phyloP scores from a whole-genome alignment of 306 rosid genomes.

The Mimosa pudica region DNA sequence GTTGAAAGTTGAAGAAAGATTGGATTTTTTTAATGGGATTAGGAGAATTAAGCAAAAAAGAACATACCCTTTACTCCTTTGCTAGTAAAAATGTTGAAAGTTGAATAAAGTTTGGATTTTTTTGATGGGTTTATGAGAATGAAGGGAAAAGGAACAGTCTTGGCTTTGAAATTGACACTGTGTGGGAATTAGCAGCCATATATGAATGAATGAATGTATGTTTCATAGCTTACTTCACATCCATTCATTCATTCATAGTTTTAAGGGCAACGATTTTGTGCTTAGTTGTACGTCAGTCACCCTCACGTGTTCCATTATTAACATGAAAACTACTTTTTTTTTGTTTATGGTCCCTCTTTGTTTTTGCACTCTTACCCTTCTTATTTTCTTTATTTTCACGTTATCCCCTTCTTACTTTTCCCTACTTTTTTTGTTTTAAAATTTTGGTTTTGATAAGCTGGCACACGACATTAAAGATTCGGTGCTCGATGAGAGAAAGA shows the following conservation, averaged over 20 bases:
- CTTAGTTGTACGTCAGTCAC: conserved; percentile 31
- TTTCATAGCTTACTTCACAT: conserved; percentile 12
- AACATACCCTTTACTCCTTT: conserved; percentile 6
- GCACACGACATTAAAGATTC: background rate
- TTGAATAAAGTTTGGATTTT: conserved; percentile 20
- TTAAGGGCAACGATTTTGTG: conserved; percentile 33
- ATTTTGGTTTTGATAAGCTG: background rate
- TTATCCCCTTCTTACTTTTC: background rate
- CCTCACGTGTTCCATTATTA: conserved; percentile 53
- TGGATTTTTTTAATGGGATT: conserved; percentile 18
- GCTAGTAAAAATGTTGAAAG: background rate
- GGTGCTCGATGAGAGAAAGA: background rate
- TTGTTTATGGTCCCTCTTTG: conserved; percentile 3
- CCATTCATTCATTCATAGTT: conserved; percentile 18
- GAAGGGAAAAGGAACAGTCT: background rate
- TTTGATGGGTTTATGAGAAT: conserved; percentile 9
- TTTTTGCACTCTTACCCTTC: conserved; percentile 9
- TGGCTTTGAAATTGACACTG: background rate
- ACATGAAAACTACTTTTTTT: background rate
- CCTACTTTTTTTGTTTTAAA: background rate
- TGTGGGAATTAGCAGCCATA: conserved; percentile 2
- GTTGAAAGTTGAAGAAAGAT: conserved; percentile 2
- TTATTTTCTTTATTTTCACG: background rate
- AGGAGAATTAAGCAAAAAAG: background rate
- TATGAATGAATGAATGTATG: background rate